phyloP scores from a whole-genome alignment of 306 rosid species.

The Prosopis cineraria region DNA sequence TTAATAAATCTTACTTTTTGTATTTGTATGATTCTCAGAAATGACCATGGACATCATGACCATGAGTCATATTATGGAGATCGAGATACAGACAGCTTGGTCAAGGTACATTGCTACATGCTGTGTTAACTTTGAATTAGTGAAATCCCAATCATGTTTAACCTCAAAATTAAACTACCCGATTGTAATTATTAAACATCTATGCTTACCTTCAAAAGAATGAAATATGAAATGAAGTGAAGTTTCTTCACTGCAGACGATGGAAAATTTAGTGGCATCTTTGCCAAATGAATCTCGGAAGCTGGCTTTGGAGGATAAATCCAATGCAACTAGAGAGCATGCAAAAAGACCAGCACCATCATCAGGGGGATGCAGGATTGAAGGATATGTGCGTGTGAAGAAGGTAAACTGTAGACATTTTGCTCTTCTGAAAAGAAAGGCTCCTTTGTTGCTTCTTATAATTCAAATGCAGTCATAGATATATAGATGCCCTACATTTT shows the following conservation, averaged over 20 bases:
- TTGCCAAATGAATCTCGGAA: constrained; percentile 57
- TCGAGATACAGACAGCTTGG: constrained; percentile 87
- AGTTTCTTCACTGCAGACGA: constrained; percentile 54
- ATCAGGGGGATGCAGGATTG: constrained; percentile 89
- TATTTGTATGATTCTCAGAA: constrained; percentile 51
- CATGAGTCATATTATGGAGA: constrained; percentile 96
- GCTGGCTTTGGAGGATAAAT: constrained; percentile 66
- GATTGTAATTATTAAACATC: constrained; percentile 11
- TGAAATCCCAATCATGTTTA: constrained; percentile 28
- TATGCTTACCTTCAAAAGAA: constrained; percentile 27
- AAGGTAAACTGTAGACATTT: constrained; percentile 66
- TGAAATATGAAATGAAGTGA: constrained; percentile 35
- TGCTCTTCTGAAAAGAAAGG: background rate
- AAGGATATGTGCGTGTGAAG: constrained; percentile 92
- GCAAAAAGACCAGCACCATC: constrained; percentile 89
- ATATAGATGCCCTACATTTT: constrained; percentile 2
- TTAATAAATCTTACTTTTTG: constrained; percentile 23
- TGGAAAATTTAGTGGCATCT: constrained; percentile 72
- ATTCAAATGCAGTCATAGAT: constrained; percentile 24
- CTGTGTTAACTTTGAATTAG: constrained; percentile 27
- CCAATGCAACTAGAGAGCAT: constrained; percentile 46
- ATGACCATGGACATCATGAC: constrained; percentile 91
- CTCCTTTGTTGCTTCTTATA: constrained; percentile 24
- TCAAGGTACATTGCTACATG: constrained; percentile 78
- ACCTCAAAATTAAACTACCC: constrained; percentile 18